Evolutionary conservation across 495 filamentous ascomycete genomes (phyloP).

Genomic region (Annulohypoxylon stygium): DNA sequence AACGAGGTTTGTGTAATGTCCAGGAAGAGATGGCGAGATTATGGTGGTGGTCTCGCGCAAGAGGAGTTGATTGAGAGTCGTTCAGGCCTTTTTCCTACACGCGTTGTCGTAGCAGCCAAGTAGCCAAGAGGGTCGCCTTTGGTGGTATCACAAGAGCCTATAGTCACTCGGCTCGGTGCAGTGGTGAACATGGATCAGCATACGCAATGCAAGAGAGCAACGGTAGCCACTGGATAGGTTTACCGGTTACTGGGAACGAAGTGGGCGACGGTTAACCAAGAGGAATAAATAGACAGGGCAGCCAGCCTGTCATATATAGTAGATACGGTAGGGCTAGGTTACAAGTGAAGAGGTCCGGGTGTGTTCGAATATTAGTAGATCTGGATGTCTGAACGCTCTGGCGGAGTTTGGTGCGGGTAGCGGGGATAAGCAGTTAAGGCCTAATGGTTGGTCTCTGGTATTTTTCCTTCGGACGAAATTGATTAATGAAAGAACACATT

Average conservation of each 20-base stretch:
- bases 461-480: conserved; percentile 20
- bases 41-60: conserved; percentile 33
- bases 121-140: conserved; percentile 38
- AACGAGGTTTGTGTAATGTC: conserved; percentile 49
- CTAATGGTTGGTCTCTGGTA: conserved; percentile 23
- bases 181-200: conserved; percentile 41
- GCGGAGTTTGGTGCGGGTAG: conserved; percentile 37
- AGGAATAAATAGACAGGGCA: conserved; percentile 31
- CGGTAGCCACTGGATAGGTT: conserved; percentile 40
- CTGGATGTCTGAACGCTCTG: conserved; percentile 22
- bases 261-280: conserved; percentile 29
- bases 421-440: conserved; percentile 31
- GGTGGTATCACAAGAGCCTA: conserved; percentile 45
- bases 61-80: conserved; percentile 26
- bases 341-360: conserved; percentile 19
- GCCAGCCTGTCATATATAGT: conserved; percentile 31
- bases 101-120: conserved; percentile 28
- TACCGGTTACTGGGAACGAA: conserved; percentile 34
- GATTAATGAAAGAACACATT: conserved; percentile 24
- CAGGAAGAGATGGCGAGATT: conserved; percentile 41
- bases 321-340: conserved; percentile 27
- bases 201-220: conserved; percentile 41
- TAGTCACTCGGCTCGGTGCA: conserved; percentile 50
- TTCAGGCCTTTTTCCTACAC: conserved; percentile 32
- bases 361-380: conserved; percentile 13